Evolutionary conservation across 495 filamentous ascomycete species (phyloP).

Genomic region (Penicillium alfredii): DNA sequence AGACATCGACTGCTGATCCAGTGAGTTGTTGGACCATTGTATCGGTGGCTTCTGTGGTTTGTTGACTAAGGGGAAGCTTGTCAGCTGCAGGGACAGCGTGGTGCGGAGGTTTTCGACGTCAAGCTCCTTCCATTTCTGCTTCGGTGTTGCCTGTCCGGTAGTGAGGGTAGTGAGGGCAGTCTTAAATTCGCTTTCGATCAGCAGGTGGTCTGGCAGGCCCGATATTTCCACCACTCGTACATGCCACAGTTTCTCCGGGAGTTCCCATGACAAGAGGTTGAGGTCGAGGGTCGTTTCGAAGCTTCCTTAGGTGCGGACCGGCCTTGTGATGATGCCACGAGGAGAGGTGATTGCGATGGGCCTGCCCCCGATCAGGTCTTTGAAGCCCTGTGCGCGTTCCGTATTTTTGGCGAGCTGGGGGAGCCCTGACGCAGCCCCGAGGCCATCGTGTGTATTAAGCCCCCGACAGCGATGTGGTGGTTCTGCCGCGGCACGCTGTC

Average conservation of each 20-base stretch:
- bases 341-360: neutral
- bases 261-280: neutral
- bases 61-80: no score
- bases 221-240: neutral
- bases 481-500: no score
- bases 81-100: no score
- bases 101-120: slow-evolving; percentile 6
- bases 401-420: no score
- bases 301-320: no score
- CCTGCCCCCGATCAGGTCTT: no score
- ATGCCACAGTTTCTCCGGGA: neutral
- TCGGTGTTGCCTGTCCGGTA: no score
- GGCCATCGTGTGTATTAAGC: slow-evolving; percentile 22
- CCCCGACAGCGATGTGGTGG: slow-evolving; percentile 16
- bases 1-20: neutral
- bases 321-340: slow-evolving; percentile 6
- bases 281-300: slow-evolving; percentile 9
- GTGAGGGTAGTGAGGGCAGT: neutral
- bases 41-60: no score
- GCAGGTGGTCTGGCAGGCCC: slow-evolving; percentile 9
- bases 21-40: neutral
- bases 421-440: no score
- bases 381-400: no score
- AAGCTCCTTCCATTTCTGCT: slow-evolving; percentile 12
- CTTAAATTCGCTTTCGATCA: slow-evolving; percentile 4